Evolutionary conservation across 2,329 filamentous ascomycete genomes (phyloP).

Genomic region (Pseudocercospora macadamiae): DNA sequence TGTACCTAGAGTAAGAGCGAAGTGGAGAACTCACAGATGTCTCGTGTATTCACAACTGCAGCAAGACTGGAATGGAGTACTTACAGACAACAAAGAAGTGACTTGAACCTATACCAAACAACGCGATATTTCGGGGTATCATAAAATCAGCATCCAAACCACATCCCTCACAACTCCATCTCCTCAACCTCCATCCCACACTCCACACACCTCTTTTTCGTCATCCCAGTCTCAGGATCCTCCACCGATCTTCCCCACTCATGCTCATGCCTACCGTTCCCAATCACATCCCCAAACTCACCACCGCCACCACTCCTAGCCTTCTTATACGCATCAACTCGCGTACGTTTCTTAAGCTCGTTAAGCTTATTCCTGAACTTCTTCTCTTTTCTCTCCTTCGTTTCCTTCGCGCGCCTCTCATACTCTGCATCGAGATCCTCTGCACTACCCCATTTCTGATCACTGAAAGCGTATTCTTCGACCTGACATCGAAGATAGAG

Average conservation of each 20-base stretch:
- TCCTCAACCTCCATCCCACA: constrained; percentile 72
- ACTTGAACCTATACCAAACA: too few relatives aligned
- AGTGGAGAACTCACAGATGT: too few relatives aligned
- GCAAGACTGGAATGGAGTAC: too few relatives aligned
- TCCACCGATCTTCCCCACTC: constrained; percentile 71
- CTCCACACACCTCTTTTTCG: constrained; percentile 72
- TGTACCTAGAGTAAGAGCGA: too few relatives aligned
- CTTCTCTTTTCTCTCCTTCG: constrained; percentile 82
- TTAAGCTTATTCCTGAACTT: constrained; percentile 89
- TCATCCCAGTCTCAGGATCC: constrained; percentile 69
- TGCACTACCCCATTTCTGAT: constrained; percentile 84
- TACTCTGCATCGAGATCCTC: constrained; percentile 89
- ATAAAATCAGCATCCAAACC: not conserved
- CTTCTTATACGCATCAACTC: constrained; percentile 84
- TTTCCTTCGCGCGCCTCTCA: constrained; percentile 73
- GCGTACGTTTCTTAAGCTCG: constrained; percentile 89
- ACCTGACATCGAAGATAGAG: constrained; percentile 91
- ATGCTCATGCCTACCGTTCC: constrained; percentile 77
- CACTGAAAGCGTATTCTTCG: constrained; percentile 83
- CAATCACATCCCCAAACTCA: constrained; percentile 75
- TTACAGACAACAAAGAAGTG: too few relatives aligned
- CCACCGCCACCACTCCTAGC: constrained; percentile 60
- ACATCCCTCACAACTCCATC: constrained; percentile 57
- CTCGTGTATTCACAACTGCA: too few relatives aligned
- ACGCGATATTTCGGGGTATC: constrained; percentile 7